A percentile compares a stretch with the other conserved stretches of the same genome.
phyloP scores from a whole-genome alignment of 345 rosid genomes.

The Conringia planisiliqua region DNA sequence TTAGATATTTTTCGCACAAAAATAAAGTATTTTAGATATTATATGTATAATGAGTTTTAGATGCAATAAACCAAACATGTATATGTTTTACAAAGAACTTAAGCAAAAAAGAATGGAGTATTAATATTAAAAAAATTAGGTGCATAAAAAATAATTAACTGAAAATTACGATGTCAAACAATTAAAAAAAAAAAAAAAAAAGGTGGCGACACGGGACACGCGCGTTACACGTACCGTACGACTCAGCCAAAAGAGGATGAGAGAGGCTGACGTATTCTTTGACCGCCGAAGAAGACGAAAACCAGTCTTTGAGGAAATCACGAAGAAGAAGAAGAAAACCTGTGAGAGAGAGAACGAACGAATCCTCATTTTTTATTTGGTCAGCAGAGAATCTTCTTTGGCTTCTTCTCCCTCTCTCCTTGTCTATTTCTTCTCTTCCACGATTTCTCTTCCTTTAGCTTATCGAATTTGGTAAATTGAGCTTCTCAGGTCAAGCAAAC shows the following conservation, averaged over 20 bases:
- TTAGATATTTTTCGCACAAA: no score
- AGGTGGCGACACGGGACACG: background rate
- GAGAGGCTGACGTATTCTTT: conserved; percentile 14
- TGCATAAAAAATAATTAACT: background rate
- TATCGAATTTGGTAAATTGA: conserved; percentile 12
- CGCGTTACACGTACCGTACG: background rate
- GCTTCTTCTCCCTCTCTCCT: background rate
- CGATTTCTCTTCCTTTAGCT: background rate
- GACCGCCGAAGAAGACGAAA: conserved; percentile 25
- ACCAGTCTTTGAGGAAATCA: conserved; percentile 13
- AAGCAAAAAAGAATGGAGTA: no score
- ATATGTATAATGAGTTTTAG: no score
- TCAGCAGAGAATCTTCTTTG: background rate
- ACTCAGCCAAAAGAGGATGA: background rate
- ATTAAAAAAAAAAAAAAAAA: background rate
- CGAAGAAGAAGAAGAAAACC: background rate
- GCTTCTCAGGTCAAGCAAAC: background rate
- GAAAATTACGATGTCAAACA: background rate
- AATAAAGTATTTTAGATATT: no score
- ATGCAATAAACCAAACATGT: no score
- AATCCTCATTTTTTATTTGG: background rate
- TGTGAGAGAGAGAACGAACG: background rate
- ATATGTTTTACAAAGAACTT: no score
- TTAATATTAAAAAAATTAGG: background rate
- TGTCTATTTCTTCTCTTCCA: background rate